These are phyloP conservation scores for Arthrinium puccinioides DNA, from an alignment of 2,329 filamentous ascomycete species.

Conservation along the genomic window DNA sequence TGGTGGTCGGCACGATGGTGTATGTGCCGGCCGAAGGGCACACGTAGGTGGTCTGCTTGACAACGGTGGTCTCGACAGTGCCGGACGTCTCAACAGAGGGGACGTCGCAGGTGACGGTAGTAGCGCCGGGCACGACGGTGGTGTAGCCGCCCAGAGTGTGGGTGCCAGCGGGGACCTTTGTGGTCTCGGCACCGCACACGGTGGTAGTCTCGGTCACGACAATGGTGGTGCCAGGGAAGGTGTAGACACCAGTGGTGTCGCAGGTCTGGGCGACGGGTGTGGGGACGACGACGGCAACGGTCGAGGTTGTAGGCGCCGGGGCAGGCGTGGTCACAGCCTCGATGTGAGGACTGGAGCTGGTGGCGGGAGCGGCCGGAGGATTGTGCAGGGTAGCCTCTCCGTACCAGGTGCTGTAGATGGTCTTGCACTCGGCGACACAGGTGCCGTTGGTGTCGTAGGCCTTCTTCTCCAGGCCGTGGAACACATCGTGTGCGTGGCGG, in stretches of 20 bases:
- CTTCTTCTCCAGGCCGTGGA: constrained; percentile 44
- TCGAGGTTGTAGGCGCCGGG: constrained; percentile 17
- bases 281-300: constrained; percentile 40
- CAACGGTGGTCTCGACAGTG: constrained; percentile 57
- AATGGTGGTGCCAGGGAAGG: constrained; percentile 65
- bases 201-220: constrained; percentile 61
- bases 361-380: constrained; percentile 23
- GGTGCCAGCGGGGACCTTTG: constrained; percentile 53
- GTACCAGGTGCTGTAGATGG: constrained; percentile 64
- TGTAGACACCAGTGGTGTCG: constrained; percentile 65
- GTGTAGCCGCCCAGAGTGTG: constrained; percentile 68
- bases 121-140: constrained; percentile 58
- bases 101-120: constrained; percentile 64
- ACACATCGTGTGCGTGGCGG: constrained; percentile 52
- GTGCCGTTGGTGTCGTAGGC: constrained; percentile 29
- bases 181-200: constrained; percentile 56
- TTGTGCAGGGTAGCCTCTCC: constrained; percentile 51
- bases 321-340: constrained; percentile 12
- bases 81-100: constrained; percentile 55
- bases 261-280: constrained; percentile 46
- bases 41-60: constrained; percentile 63
- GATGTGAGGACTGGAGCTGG: constrained; percentile 16
- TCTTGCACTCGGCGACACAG: constrained; percentile 61
- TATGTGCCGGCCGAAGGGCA: constrained; percentile 70
- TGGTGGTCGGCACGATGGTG: constrained; percentile 64